A percentile compares a stretch with the other conserved stretches of the same genome.
phyloP scores from a whole-genome alignment of 2,329 filamentous ascomycete species.

The Tolypocladium inflatum region DNA sequence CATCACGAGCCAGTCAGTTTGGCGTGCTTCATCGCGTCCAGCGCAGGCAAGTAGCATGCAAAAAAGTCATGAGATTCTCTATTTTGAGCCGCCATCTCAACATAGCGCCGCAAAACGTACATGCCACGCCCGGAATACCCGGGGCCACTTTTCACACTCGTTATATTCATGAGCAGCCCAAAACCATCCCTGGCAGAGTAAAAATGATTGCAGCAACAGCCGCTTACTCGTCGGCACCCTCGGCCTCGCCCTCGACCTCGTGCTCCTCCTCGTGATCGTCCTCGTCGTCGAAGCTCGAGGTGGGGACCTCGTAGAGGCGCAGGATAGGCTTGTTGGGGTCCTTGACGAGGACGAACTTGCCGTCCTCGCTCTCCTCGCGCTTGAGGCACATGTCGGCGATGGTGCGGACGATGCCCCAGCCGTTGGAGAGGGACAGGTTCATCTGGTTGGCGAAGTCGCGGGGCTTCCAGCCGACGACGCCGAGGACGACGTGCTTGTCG shows the following conservation, averaged over 20 bases:
- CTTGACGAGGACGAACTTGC: conserved; percentile 74
- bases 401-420: conserved; percentile 97
- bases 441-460: conserved; percentile 95
- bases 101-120: background rate
- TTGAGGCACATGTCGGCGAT: conserved; percentile 90
- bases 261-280: conserved; percentile 57
- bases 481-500: conserved; percentile 89
- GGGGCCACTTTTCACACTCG: background rate
- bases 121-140: background rate
- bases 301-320: conserved; percentile 83
- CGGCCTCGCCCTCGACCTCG: conserved; percentile 36
- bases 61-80: background rate
- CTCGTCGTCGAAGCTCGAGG: conserved; percentile 83
- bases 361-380: conserved; percentile 65
- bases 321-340: conserved; percentile 97
- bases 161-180: background rate
- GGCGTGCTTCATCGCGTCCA: background rate
- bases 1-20: background rate
- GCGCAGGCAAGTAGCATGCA: background rate
- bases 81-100: background rate
- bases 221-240: conserved; percentile 17
- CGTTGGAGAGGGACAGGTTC: conserved; percentile 94
- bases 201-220: background rate
- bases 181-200: background rate
- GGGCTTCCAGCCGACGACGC: conserved; percentile 95